Conservation (phyloP, 371 early-diverging fungal species). For the Rhizopus stolonifer region DNA sequence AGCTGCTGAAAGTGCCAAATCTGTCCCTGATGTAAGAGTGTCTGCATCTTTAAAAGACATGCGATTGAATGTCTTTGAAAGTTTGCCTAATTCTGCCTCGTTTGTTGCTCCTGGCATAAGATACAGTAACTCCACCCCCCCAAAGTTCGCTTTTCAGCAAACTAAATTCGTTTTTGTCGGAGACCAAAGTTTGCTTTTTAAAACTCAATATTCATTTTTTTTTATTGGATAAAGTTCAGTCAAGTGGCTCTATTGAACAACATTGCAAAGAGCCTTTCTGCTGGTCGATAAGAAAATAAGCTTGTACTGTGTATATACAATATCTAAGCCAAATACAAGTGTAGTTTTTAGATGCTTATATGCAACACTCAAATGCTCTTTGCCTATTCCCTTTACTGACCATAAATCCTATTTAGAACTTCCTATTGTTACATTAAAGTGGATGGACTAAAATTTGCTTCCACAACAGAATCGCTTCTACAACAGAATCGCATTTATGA, state of each 20-base stretch:
- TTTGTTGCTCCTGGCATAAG: slow-evolving; percentile 7
- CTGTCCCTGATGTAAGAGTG: slow-evolving; percentile 10
- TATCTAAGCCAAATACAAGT: no score
- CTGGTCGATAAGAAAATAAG: background rate
- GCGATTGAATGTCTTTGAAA: slow-evolving; percentile 1
- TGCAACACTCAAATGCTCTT: slow-evolving; percentile 11
- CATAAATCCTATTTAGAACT: slow-evolving; percentile 12
- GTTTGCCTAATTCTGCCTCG: slow-evolving; percentile 7
- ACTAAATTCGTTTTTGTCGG: no score
- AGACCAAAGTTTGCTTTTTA: no score
- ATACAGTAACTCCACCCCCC: background rate
- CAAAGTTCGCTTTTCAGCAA: no score
- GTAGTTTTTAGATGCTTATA: slow-evolving; percentile 3
- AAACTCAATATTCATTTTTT: no score
- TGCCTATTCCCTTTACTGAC: slow-evolving; percentile 13
- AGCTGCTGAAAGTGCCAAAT: slow-evolving; percentile 42
- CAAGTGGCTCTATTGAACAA: slow-evolving; percentile 14
- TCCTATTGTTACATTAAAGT: slow-evolving; percentile 12
- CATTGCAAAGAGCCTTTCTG: slow-evolving; percentile 13
- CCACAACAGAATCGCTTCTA: slow-evolving; percentile 12
- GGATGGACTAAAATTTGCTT: slow-evolving; percentile 10
- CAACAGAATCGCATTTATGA: no score
- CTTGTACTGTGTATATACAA: background rate
- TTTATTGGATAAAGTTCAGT: no score
- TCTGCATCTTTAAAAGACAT: slow-evolving; percentile 2